Evolutionary conservation across 2,329 filamentous ascomycete species (phyloP).

Genomic region (Alternaria solani): DNA sequence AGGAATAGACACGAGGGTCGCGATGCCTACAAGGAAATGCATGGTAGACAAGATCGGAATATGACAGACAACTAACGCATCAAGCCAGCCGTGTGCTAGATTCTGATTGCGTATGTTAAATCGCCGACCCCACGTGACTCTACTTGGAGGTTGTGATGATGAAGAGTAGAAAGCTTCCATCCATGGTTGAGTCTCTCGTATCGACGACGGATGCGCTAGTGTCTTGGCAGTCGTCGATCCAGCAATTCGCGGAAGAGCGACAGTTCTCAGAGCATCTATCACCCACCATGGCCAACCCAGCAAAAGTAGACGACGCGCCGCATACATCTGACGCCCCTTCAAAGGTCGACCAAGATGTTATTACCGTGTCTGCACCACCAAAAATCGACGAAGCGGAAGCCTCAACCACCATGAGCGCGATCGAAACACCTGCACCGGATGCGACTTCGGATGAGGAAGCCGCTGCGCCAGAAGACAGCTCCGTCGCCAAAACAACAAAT

Average conservation of each 20-base stretch:
- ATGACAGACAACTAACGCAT: not conserved
- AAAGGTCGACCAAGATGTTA: not conserved
- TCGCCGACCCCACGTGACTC: not conserved
- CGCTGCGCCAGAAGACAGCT: slow-evolving; percentile 8
- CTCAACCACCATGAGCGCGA: slow-evolving; percentile 13
- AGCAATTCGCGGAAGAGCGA: slow-evolving; percentile 16
- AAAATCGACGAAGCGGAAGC: slow-evolving; percentile 10
- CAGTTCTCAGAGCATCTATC: slow-evolving; percentile 2
- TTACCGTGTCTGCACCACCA: not conserved
- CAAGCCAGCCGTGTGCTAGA: fast-evolving
- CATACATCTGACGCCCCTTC: not conserved
- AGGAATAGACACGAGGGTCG: not conserved
- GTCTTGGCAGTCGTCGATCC: slow-evolving; percentile 28
- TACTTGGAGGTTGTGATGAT: not conserved
- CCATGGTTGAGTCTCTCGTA: not conserved
- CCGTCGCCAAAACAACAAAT: slow-evolving; percentile 10
- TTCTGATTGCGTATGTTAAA: not conserved
- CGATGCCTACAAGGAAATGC: not conserved
- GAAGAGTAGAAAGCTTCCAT: too few relatives aligned
- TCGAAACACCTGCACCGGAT: slow-evolving; percentile 13
- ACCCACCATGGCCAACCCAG: slow-evolving; percentile 33
- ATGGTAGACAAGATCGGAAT: not conserved
- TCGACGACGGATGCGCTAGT: slow-evolving; percentile 8
- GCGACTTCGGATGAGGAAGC: slow-evolving; percentile 4
- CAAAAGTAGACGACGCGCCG: slow-evolving; percentile 17